Evolutionary conservation across 441 rosid species (phyloP).

Genomic region (Pelargonium citronellum): DNA sequence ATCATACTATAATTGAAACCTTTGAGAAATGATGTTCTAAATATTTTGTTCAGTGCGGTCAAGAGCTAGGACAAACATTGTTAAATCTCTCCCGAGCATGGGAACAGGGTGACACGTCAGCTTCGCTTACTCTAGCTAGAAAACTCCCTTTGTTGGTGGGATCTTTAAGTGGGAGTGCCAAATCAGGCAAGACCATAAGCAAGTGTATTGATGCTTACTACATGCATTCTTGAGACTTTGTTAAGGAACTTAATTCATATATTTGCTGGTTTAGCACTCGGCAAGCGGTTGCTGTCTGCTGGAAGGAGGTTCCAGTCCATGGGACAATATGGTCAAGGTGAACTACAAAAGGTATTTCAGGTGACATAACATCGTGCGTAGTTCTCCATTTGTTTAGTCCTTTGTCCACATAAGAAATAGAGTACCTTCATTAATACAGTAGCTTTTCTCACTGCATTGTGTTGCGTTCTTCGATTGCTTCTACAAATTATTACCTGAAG

Average conservation of each 20-base stretch:
- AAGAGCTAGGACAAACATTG: constrained; percentile 65
- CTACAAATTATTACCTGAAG: no score
- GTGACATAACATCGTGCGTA: neutral
- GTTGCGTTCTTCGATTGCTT: no score
- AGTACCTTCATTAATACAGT: no score
- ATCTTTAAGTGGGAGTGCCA: constrained; percentile 46
- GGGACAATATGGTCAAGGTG: constrained; percentile 95
- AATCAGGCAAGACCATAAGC: constrained; percentile 56
- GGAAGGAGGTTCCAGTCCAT: constrained; percentile 82
- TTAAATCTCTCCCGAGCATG: constrained; percentile 72
- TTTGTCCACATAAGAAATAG: neutral
- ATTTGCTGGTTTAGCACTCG: constrained; percentile 58
- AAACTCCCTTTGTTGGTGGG: constrained; percentile 52
- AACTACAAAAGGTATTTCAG: constrained; percentile 61
- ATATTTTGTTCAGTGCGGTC: constrained; percentile 48
- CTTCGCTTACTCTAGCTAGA: constrained; percentile 50
- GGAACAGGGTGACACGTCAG: constrained; percentile 66
- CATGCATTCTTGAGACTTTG: constrained; percentile 22
- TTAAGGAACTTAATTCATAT: constrained; percentile 27
- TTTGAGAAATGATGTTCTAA: neutral
- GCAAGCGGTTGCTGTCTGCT: constrained; percentile 67
- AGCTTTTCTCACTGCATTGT: no score
- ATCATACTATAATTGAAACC: neutral
- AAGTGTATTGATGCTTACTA: constrained; percentile 21
- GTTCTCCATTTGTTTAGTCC: neutral